Evolutionary conservation across 2,329 filamentous ascomycete genomes (phyloP), one percentile per base, ranked within the genome.

Genomic region (Acrocalymma vagum): DNA sequence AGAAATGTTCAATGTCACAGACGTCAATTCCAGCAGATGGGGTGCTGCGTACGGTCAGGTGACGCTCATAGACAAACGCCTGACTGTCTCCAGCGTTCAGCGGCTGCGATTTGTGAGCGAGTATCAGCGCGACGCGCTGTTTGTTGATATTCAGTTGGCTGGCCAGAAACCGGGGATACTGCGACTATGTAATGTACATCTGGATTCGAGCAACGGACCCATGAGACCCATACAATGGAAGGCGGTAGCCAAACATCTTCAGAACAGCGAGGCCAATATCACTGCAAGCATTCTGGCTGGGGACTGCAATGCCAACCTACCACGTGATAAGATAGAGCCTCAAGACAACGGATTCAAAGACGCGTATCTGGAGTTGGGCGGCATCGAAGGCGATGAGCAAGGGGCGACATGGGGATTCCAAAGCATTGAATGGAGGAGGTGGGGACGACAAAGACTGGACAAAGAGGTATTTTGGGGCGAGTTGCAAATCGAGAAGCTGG

Each of bases 371-470:
- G 72, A 75, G 45, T 62, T 72, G 3, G 79, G 79, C 0, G 78
- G 78, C 0, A 38, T 61, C 21, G 79, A 82, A 36, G 74, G 73
- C 22, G 67, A 63, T 14, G 72, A 76, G 5, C 69, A 70, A n/a
- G 78, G 78, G 0, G 77, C 72, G 46, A 83, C 80, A 0, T 83
- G 80, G 80, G 80, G 80, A 1, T 76, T 80, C 55, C 79, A 82
- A 64, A 73, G 72, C 5, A 45, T 65, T 3, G 65, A 62, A 1
- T 56, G 47, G 34, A 47, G 72, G 37, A 63, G 42, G 23, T 80
- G 73, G 59, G 78, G 78, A 0, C 71, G 69, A 28, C 71, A 62
- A 14, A 65, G 80, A n/a, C 75, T 82, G 74, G 80, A 82, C 46
- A 82, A 77, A 58, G 63, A 81, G 9, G 68, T 73, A 28, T 78